Conservation (phyloP, 768 basidiomycete genomes). For the Tylopilus sp. region DNA sequence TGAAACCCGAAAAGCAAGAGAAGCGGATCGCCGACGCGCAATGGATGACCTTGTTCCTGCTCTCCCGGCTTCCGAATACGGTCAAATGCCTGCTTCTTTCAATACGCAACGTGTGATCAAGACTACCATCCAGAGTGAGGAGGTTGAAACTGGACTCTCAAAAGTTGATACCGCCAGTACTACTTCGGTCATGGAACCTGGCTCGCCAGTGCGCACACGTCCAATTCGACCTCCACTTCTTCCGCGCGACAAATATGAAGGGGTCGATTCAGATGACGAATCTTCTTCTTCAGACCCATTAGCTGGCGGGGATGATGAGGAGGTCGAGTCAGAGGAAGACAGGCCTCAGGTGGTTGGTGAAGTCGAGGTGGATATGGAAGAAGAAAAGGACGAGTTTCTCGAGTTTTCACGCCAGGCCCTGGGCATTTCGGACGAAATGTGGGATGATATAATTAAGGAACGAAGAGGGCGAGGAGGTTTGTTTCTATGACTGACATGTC, state of each 20-base stretch:
- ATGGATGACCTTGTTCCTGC: constrained; percentile 82
- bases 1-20: constrained; percentile 26
- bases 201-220: constrained; percentile 31
- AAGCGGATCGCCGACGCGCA: constrained; percentile 51
- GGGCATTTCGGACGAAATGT: constrained; percentile 86
- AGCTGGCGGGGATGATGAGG: constrained; percentile 40
- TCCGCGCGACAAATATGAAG: constrained; percentile 82
- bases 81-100: constrained; percentile 75
- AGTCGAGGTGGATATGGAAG: constrained; percentile 85
- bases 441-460: constrained; percentile 81
- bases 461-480: constrained; percentile 78
- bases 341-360: constrained; percentile 81
- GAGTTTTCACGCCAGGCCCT: constrained; percentile 91
- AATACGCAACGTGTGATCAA: constrained; percentile 68
- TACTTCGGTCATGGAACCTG: not conserved
- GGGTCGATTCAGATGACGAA: constrained; percentile 90
- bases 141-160: constrained; percentile 25
- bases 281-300: constrained; percentile 59
- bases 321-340: constrained; percentile 71
- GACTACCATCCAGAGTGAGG: constrained; percentile 42
- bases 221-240: constrained; percentile 76
- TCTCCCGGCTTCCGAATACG: constrained; percentile 82
- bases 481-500: constrained; percentile 24
- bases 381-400: constrained; percentile 92
- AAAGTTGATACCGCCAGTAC: constrained; percentile 6